phyloP scores from a whole-genome alignment of 805 yeast genomes.

The Metschnikowia lochheadii region DNA sequence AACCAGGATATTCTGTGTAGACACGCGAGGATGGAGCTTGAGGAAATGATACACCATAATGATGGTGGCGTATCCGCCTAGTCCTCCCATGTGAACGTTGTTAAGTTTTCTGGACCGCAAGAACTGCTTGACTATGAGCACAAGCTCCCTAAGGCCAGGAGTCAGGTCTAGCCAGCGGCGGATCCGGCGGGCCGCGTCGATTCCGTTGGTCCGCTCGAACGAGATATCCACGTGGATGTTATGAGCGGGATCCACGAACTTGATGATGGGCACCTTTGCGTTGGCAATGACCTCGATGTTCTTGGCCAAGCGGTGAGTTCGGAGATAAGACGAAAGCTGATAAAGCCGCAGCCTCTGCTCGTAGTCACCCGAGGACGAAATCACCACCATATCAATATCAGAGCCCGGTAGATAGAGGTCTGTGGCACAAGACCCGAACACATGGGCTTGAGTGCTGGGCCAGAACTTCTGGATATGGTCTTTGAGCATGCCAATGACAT shows the following conservation, averaged over 20 bases:
- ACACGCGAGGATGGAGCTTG: slow-evolving; percentile 70
- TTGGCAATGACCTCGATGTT: slow-evolving; percentile 81
- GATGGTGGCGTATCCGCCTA: slow-evolving; percentile 92
- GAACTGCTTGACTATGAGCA: slow-evolving; percentile 79
- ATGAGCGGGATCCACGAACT: slow-evolving; percentile 71
- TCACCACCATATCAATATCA: slow-evolving; percentile 89
- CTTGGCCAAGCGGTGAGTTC: slow-evolving; percentile 57
- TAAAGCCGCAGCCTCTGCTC: slow-evolving; percentile 65
- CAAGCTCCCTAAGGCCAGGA: slow-evolving; percentile 81
- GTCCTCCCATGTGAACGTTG: slow-evolving; percentile 88
- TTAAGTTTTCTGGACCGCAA: slow-evolving; percentile 72
- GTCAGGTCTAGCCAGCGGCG: slow-evolving; percentile 66
- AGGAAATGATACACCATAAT: slow-evolving; percentile 79
- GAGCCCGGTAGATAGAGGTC: slow-evolving; percentile 92
- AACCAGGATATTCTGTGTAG: slow-evolving; percentile 63
- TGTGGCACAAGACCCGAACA: slow-evolving; percentile 93
- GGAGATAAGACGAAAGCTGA: slow-evolving; percentile 65
- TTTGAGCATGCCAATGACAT: slow-evolving; percentile 58
- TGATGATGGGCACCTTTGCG: slow-evolving; percentile 92
- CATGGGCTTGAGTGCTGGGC: slow-evolving; percentile 76
- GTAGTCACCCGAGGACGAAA: slow-evolving; percentile 55
- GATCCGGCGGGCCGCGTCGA: slow-evolving; percentile 76
- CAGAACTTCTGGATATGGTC: slow-evolving; percentile 52
- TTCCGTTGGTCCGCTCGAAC: slow-evolving; percentile 79
- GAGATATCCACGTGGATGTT: slow-evolving; percentile 83